A percentile compares a stretch with the other conserved stretches of the same genome.
phyloP scores from a whole-genome alignment of 805 yeast species.

The Zygosaccharomyces bisporus region DNA sequence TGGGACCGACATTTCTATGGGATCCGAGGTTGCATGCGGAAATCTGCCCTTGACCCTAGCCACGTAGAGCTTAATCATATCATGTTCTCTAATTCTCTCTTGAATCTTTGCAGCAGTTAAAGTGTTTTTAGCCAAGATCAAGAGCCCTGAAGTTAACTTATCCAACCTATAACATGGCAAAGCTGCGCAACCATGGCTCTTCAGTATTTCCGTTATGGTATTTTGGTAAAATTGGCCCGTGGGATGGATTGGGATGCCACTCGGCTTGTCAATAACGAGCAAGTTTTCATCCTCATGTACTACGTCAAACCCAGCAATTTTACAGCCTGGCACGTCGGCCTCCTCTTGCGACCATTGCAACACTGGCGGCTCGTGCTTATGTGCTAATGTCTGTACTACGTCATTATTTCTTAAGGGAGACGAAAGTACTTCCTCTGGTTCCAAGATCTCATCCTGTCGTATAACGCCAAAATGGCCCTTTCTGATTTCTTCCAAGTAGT shows the following conservation, averaged over 20 bases:
- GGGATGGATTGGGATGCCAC: constrained; percentile 94
- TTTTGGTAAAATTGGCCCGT: constrained; percentile 76
- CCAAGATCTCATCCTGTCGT: constrained; percentile 18
- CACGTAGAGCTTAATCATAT: constrained; percentile 70
- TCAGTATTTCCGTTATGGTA: constrained; percentile 71
- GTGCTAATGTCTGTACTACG: constrained; percentile 38
- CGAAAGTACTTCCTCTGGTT: constrained; percentile 15
- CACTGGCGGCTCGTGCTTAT: constrained; percentile 89
- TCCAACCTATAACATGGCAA: constrained; percentile 89
- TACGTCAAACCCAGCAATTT: constrained; percentile 49
- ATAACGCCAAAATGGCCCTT: constrained; percentile 22
- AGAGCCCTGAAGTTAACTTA: constrained; percentile 87
- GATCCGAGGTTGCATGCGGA: constrained; percentile 39
- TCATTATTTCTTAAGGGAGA: constrained; percentile 28
- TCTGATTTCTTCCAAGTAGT: constrained; percentile 20
- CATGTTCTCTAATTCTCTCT: constrained; percentile 51
- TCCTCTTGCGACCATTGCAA: constrained; percentile 34
- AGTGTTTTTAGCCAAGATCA: constrained; percentile 42
- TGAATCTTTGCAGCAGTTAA: constrained; percentile 63
- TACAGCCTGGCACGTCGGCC: constrained; percentile 10
- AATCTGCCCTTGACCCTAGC: constrained; percentile 86
- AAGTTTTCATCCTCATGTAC: constrained; percentile 68
- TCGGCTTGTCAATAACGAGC: constrained; percentile 87
- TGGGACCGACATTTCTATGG: constrained; percentile 34
- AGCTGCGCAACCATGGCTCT: constrained; percentile 50